Conservation (phyloP, 345 rosid species). For the Murraya koenigii region DNA sequence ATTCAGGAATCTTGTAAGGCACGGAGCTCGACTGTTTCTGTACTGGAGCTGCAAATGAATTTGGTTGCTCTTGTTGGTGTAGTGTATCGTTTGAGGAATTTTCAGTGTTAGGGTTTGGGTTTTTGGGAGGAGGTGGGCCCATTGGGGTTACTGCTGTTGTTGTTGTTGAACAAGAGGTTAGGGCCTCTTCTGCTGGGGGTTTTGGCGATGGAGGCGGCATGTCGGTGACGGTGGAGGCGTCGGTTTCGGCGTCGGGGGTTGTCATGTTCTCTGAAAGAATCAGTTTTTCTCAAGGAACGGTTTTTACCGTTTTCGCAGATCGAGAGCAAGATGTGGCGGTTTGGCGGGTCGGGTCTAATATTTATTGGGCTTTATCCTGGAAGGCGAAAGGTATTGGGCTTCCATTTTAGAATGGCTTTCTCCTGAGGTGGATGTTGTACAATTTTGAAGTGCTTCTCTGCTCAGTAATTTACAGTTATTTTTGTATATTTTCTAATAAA, state of each 20-base stretch:
- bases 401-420: too few relatives aligned
- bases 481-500: too few relatives aligned
- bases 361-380: too few relatives aligned
- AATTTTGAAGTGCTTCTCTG: neutral
- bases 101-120: conserved; percentile 24
- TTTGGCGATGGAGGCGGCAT: conserved; percentile 7
- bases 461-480: neutral
- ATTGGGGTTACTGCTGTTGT: conserved; percentile 24
- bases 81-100: conserved; percentile 5
- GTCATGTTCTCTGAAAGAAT: neutral
- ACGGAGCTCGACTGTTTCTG: conserved; percentile 35
- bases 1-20: conserved; percentile 82
- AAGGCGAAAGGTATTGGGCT: too few relatives aligned
- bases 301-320: neutral
- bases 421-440: neutral
- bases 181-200: conserved; percentile 2
- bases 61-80: neutral
- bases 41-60: conserved; percentile 14
- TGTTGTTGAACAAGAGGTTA: conserved; percentile 9
- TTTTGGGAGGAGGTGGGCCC: conserved; percentile 61
- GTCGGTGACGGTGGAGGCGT: neutral
- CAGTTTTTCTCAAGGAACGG: neutral
- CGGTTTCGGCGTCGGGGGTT: neutral
- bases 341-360: neutral
- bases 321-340: neutral